Conservation (phyloP, 495 filamentous ascomycete species). For the Penicillium atrosanguineum region DNA sequence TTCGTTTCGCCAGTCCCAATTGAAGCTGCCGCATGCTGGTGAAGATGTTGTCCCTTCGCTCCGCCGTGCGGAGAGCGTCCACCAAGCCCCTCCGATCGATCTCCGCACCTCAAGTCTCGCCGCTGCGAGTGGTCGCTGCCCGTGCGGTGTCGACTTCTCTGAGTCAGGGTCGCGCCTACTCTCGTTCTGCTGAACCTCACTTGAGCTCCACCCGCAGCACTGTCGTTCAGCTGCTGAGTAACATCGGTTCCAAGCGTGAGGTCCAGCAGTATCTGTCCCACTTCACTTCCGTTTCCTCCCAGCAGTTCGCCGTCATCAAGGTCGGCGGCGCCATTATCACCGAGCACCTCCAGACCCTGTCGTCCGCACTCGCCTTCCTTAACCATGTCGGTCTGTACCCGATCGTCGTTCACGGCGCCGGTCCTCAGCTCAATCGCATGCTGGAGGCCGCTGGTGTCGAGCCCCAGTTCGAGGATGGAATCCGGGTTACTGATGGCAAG, state of each 20-base stretch:
- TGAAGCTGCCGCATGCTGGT: conserved; percentile 52
- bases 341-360: conserved; percentile 87
- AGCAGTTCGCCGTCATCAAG: conserved; percentile 99
- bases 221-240: conserved; percentile 90
- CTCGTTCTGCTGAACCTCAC: conserved; percentile 45
- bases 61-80: conserved; percentile 52
- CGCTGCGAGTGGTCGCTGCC: conserved; percentile 28
- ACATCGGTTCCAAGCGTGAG: conserved; percentile 94
- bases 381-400: conserved; percentile 95
- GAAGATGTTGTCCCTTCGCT: conserved; percentile 50
- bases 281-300: conserved; percentile 94
- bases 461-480: conserved; percentile 95
- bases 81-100: conserved; percentile 46
- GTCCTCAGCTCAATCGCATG: conserved; percentile 93
- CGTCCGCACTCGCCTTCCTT: conserved; percentile 83
- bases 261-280: conserved; percentile 98
- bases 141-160: conserved; percentile 18
- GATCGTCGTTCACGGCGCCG: conserved; percentile 94
- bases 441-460: conserved; percentile 90
- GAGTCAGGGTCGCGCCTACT: conserved; percentile 42
- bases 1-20: conserved; percentile 20
- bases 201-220: conserved; percentile 73
- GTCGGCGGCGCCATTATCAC: conserved; percentile 97
- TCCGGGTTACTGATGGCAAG: conserved; percentile 93
- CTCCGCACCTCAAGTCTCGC: conserved; percentile 43